These are phyloP conservation scores for Amesomyces nigricolor DNA, from an alignment of 2,329 filamentous ascomycete genomes.

Conservation along the genomic window DNA sequence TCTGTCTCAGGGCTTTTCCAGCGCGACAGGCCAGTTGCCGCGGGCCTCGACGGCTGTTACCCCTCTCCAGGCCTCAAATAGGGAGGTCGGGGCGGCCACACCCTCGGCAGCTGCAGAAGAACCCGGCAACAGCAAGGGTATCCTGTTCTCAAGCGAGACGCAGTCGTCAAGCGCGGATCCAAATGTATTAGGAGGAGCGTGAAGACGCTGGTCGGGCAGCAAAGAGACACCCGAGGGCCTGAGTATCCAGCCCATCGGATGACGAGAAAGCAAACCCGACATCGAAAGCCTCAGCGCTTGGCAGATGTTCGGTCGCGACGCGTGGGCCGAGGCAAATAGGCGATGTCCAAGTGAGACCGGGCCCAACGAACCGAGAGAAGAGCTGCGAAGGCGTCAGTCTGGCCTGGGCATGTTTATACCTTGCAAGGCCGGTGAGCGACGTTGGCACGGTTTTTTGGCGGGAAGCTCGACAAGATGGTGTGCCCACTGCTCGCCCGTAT, in stretches of 20 bases:
- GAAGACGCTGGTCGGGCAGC: slow-evolving; percentile 20
- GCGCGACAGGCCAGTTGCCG: not conserved
- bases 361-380: not conserved
- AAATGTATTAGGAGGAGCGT: not conserved
- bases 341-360: not conserved
- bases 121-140: slow-evolving; percentile 15
- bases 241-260: slow-evolving; percentile 11
- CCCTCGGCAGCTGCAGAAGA: slow-evolving; percentile 13
- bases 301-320: slow-evolving; percentile 2
- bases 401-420: slow-evolving; percentile 12
- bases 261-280: slow-evolving; percentile 3
- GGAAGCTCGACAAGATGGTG: slow-evolving; percentile 15
- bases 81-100: slow-evolving; percentile 14
- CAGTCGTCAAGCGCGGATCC: slow-evolving; percentile 14
- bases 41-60: not conserved
- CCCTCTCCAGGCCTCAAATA: slow-evolving; percentile 9
- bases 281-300: slow-evolving; percentile 1
- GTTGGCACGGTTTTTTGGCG: slow-evolving; percentile 5
- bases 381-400: slow-evolving; percentile 4
- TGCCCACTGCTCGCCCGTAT: slow-evolving; percentile 19
- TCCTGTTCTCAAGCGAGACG: slow-evolving; percentile 1
- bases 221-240: slow-evolving; percentile 13
- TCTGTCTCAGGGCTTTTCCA: slow-evolving; percentile 4
- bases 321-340: not conserved
- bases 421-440: slow-evolving; percentile 16